Conservation (phyloP, 2,329 filamentous ascomycete genomes). For the Clonostachys rosea region DNA sequence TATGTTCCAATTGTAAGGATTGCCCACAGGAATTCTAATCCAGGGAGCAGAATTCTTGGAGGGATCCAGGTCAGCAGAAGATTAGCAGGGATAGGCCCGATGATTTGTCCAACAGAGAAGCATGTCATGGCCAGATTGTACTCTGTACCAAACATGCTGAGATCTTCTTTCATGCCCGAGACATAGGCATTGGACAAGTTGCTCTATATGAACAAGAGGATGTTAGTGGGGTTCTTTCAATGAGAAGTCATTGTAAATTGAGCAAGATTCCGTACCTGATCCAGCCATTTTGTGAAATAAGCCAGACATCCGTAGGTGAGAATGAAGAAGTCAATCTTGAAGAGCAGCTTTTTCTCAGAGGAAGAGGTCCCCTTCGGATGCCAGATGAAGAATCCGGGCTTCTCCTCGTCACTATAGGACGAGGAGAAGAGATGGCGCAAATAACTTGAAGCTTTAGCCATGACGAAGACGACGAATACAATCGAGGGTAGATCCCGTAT, state of each 20-base stretch:
- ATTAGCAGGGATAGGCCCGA: conserved; percentile 60
- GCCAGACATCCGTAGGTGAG: conserved; percentile 58
- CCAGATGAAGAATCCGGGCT: not conserved
- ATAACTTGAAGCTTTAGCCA: no score
- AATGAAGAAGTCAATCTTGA: conserved; percentile 61
- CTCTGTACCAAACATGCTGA: conserved; percentile 27
- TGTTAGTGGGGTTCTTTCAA: no score
- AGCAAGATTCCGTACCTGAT: not conserved
- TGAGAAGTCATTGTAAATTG: no score
- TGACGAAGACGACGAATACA: no score
- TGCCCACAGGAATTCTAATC: conserved; percentile 43
- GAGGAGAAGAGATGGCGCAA: no score
- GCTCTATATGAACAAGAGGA: conserved; percentile 8
- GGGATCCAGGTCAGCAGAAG: conserved; percentile 58
- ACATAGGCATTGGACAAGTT: conserved; percentile 33
- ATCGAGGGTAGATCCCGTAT: no score
- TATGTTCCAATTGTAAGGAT: conserved; percentile 36
- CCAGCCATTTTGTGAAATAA: conserved; percentile 42
- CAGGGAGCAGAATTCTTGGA: conserved; percentile 59
- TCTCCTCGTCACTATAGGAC: no score
- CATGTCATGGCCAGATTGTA: conserved; percentile 27
- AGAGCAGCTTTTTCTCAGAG: conserved; percentile 38
- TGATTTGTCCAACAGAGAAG: conserved; percentile 22
- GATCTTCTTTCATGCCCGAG: conserved; percentile 33
- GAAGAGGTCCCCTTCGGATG: conserved; percentile 4